Conservation (phyloP, 805 yeast species). For the Nakazawaea siamensis region DNA sequence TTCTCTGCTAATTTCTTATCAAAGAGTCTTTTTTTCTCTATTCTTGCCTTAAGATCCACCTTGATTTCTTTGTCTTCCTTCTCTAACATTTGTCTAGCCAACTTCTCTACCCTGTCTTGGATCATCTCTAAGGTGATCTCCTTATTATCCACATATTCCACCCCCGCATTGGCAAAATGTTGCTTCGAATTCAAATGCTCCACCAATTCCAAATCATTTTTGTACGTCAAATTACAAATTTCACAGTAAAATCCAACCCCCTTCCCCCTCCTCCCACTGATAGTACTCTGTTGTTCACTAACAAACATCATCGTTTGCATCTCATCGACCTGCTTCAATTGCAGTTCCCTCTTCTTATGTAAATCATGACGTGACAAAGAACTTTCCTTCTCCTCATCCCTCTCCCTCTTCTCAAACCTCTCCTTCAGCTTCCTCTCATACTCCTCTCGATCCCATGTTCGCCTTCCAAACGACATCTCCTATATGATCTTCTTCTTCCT, state of each 20-base stretch:
- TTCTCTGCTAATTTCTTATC: conserved; percentile 27
- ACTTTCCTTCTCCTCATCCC: conserved; percentile 11
- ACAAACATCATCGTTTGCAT: conserved; percentile 18
- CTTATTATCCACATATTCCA: conserved; percentile 21
- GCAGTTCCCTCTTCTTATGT: conserved; percentile 15
- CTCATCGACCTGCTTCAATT: conserved; percentile 17
- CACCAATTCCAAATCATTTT: conserved; percentile 72
- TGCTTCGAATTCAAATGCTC: conserved; percentile 78
- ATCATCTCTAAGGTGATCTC: conserved; percentile 43
- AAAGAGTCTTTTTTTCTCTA: conserved; percentile 27
- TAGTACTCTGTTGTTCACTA: conserved; percentile 13
- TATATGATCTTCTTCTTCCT: too few relatives aligned
- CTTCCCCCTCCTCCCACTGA: conserved; percentile 34
- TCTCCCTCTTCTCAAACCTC: conserved; percentile 16
- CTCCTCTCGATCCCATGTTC: conserved; percentile 66
- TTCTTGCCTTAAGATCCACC: conserved; percentile 31
- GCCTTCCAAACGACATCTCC: conserved; percentile 46
- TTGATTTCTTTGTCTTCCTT: conserved; percentile 11
- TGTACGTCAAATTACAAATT: conserved; percentile 68
- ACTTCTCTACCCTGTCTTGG: conserved; percentile 26
- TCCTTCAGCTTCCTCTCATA: conserved; percentile 41
- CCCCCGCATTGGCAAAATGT: conserved; percentile 41
- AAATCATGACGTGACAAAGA: conserved; percentile 14
- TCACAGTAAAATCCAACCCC: conserved; percentile 85
- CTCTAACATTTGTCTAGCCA: conserved; percentile 8